phyloP scores from a whole-genome alignment of 495 filamentous ascomycete species.

The Xylaria cubensis region DNA sequence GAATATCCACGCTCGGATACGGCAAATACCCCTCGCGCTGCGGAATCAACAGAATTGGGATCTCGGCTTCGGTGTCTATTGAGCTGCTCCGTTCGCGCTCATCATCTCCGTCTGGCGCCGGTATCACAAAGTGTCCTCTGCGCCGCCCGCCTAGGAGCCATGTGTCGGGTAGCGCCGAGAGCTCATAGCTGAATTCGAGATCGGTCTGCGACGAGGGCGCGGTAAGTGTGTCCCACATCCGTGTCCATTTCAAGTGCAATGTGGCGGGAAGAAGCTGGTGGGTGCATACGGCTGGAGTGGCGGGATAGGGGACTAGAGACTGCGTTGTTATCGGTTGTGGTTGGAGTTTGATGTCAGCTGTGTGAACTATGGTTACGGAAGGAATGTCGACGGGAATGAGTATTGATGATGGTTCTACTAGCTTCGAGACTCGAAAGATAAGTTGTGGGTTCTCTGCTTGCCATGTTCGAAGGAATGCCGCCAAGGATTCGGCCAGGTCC shows the following conservation, averaged over 20 bases:
- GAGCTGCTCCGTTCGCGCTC: slow-evolving; percentile 53
- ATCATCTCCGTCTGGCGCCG: slow-evolving; percentile 32
- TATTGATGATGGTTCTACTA: slow-evolving; percentile 53
- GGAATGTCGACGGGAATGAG: slow-evolving; percentile 87
- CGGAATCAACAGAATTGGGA: slow-evolving; percentile 76
- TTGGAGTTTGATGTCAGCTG: slow-evolving; percentile 70
- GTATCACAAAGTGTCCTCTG: slow-evolving; percentile 75
- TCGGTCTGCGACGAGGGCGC: slow-evolving; percentile 52
- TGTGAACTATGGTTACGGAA: slow-evolving; percentile 81
- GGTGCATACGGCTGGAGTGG: slow-evolving; percentile 56
- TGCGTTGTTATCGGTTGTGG: slow-evolving; percentile 33
- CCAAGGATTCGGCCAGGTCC: slow-evolving; percentile 38
- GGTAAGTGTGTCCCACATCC: slow-evolving; percentile 71
- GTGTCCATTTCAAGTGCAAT: slow-evolving; percentile 76
- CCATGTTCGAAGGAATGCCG: slow-evolving; percentile 49
- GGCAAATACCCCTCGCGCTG: slow-evolving; percentile 76
- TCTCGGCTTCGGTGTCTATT: slow-evolving; percentile 53
- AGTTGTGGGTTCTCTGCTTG: slow-evolving; percentile 45
- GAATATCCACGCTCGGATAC: slow-evolving; percentile 80
- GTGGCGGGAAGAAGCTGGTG: slow-evolving; percentile 76
- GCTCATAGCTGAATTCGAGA: slow-evolving; percentile 83
- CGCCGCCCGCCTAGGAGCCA: slow-evolving; percentile 88
- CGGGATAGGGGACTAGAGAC: slow-evolving; percentile 43
- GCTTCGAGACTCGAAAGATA: slow-evolving; percentile 30
- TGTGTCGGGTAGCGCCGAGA: slow-evolving; percentile 73